Base-by-base conservation (phyloP, 768 basidiomycete genomes). In the Rhizopogon rudus region DNA sequence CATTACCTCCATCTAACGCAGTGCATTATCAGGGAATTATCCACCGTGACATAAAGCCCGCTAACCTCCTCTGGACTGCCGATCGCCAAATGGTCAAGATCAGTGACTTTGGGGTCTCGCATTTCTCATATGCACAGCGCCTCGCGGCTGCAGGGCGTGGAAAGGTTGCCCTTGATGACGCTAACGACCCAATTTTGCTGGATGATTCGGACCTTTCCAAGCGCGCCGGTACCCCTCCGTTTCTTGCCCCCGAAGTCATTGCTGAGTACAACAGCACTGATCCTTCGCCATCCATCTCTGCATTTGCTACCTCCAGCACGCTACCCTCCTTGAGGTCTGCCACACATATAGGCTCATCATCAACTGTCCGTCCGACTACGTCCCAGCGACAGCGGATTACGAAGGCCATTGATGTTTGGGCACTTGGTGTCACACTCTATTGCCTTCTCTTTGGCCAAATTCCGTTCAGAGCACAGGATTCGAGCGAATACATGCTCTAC, bases 1-100 rank as follows among this genome's bases (percentile, higher is more conserved):
- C 48, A 3, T 37, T 49, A 0, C 48, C 20, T 53, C 33, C 52
- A 51, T 54, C n/a, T 14, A 31, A 3, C 41, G 10, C 65, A 98
- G 96, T 99, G 1, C 97, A 99, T 67, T 83, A 88, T 64, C 94
- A 98, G 66, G 97, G 96, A 22, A 98, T 99, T 70, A 98, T 99
- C 49, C 97, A 99, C 73, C 91, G 97, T 55, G 97, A 99, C 73
- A 98, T 99, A 76, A 99, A 99, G 68, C 97, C 97, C 28, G 92
- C 94, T 44, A 99, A 99, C 71, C 84, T 99, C 22, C 80, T 99
- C 29, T 93, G 91, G 86, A 88, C 89, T 3, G 79, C 80, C 28
- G 90, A 96, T 73, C 86, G 91, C 52, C 82, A 83, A 56, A 83
- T 82, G 55, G 95, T 98, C 73, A 99, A 99, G 73, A 98, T 99